Conservation (phyloP, 495 filamentous ascomycete species). For the Jackrogersella multiformis region DNA sequence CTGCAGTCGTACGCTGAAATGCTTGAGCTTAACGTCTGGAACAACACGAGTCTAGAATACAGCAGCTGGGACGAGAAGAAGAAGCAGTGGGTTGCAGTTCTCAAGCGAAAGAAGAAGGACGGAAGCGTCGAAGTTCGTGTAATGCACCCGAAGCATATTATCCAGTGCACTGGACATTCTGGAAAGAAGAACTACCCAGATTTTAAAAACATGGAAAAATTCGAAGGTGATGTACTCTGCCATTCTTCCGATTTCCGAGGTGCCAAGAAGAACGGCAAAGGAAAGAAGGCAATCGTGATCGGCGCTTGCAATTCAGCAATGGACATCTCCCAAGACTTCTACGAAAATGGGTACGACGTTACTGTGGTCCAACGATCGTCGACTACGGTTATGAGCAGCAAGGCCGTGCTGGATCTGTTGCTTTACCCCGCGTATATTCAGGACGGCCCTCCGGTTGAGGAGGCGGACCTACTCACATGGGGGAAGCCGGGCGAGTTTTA, state of each 20-base stretch:
- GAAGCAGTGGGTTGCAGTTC: slow-evolving; percentile 67
- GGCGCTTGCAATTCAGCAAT: slow-evolving; percentile 84
- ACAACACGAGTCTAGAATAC: slow-evolving; percentile 59
- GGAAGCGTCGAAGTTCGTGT: slow-evolving; percentile 63
- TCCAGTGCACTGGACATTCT: slow-evolving; percentile 77
- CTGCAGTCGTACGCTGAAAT: slow-evolving; percentile 76
- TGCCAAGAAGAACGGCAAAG: slow-evolving; percentile 57
- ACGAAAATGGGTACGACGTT: slow-evolving; percentile 83
- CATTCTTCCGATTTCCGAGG: slow-evolving; percentile 77
- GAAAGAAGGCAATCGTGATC: slow-evolving; percentile 77
- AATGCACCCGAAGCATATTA: slow-evolving; percentile 71
- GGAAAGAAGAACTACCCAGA: slow-evolving; percentile 72
- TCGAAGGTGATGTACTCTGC: slow-evolving; percentile 68
- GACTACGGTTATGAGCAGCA: slow-evolving; percentile 72
- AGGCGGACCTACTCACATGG: slow-evolving; percentile 68
- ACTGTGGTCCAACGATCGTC: slow-evolving; percentile 83
- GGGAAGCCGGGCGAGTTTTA: slow-evolving; percentile 65
- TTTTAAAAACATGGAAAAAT: slow-evolving; percentile 69
- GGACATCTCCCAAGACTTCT: slow-evolving; percentile 85
- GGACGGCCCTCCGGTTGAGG: slow-evolving; percentile 65
- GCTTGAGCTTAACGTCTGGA: slow-evolving; percentile 85
- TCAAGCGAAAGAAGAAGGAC: slow-evolving; percentile 60
- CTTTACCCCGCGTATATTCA: slow-evolving; percentile 72
- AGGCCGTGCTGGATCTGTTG: slow-evolving; percentile 56
- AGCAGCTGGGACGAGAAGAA: slow-evolving; percentile 63